These are phyloP conservation scores for Sonneratia alba DNA, from an alignment of 345 rosid species.

Conservation along the genomic window DNA sequence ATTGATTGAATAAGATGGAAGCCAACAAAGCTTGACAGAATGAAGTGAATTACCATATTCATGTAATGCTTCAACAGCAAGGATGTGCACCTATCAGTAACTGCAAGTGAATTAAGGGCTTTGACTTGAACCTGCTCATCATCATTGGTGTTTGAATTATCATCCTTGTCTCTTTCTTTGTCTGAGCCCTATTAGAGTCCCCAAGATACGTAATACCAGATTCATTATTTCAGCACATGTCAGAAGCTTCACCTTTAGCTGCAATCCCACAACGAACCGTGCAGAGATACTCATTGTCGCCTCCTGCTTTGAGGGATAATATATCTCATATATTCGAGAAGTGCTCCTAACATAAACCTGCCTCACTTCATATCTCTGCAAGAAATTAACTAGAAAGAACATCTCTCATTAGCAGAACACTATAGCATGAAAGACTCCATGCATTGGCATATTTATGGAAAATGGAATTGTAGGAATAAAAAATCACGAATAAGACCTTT, in stretches of 20 bases:
- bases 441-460: no score
- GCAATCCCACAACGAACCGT: slow-evolving; percentile 78
- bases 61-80: slow-evolving; percentile 10
- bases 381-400: slow-evolving; percentile 44
- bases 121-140: slow-evolving; percentile 85
- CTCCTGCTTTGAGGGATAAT: slow-evolving; percentile 33
- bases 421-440: not conserved
- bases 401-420: not conserved
- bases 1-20: not conserved
- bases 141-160: slow-evolving; percentile 28
- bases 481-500: no score
- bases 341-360: slow-evolving; percentile 78
- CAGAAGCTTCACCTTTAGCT: slow-evolving; percentile 32
- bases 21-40: not conserved
- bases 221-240: slow-evolving; percentile 19
- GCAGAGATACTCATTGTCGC: slow-evolving; percentile 54
- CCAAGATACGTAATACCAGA: slow-evolving; percentile 14
- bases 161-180: slow-evolving; percentile 20
- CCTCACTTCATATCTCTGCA: slow-evolving; percentile 44
- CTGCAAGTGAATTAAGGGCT: slow-evolving; percentile 21
- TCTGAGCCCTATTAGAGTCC: slow-evolving; percentile 13
- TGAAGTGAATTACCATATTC: slow-evolving; percentile 11
- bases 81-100: slow-evolving; percentile 16
- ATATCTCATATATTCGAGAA: slow-evolving; percentile 74
- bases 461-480: not conserved